Evolutionary conservation across 805 yeast species (phyloP), one percentile per base, ranked within the genome.

Genomic region (Candida saitoana): DNA sequence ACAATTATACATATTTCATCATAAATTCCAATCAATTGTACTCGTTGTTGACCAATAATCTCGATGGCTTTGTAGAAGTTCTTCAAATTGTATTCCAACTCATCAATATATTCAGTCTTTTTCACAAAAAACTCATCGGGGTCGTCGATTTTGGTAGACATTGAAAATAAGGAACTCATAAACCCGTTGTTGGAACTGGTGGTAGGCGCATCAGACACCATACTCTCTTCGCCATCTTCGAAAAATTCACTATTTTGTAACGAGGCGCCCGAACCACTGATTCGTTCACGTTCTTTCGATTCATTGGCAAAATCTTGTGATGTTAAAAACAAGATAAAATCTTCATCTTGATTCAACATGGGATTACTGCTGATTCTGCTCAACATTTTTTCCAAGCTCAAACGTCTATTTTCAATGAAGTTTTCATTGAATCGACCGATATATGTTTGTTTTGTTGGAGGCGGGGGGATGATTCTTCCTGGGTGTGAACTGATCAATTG

Each of bases 401-500:
- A 69, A 43, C 97, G 72, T 61, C 98, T 77, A 49, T 80, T 80
- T 60, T 93, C 97, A 39, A 93, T 80, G 52, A 93, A 90, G 52
- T 83, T 89, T 50, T 87, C 87, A 52, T 88, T 88, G 63, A 93
- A 89, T 47, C 96, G 75, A 3, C 98, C 97, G 42, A 90, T 83
- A 5, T 85, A 84, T 48, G 95, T 96, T 60, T 93, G 95, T 45
- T 87, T 95, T 0, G 97, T 90, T 3, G 98, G 97, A 1, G 98
- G 96, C 2, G 74, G 74, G 1, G 99, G 98, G 18, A 93, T 81
- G 29, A 93, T 82, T 44, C 75, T 73, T 1, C 99, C 99, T 27
- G 96, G 95, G 56, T 93, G 89, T 51, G 84, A 87, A 54, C 79
- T 77, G 55, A 85, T 86, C 18, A 93, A 68, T 52, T 90, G 96